A percentile compares a stretch with the other conserved stretches of the same genome.
Conservation (phyloP, 163 green algal genomes). For the Prototheca wickerhamii region DNA sequence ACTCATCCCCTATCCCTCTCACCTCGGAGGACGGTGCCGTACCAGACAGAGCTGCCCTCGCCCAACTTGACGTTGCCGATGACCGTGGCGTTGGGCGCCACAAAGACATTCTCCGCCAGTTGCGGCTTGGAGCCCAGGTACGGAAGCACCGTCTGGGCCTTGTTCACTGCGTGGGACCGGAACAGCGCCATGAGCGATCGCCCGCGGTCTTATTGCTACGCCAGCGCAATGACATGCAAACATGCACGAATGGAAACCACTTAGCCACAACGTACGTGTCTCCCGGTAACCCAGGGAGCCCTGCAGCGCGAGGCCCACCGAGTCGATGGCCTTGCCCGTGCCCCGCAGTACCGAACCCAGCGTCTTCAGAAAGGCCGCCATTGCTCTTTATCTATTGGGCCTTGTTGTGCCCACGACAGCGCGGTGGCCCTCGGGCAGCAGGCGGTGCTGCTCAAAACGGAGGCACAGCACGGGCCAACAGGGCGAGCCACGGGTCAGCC, state of each 20-base stretch:
- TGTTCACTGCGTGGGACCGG: conserved; percentile 18
- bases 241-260: background rate
- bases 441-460: too few relatives aligned
- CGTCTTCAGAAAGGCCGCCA: conserved; percentile 4
- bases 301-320: conserved; percentile 28
- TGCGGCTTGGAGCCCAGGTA: conserved; percentile 27
- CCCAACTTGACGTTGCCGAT: conserved; percentile 79
- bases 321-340: conserved; percentile 32
- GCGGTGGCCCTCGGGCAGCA: background rate
- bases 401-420: too few relatives aligned
- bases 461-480: too few relatives aligned
- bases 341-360: conserved; percentile 19
- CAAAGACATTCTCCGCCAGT: conserved; percentile 53
- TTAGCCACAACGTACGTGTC: conserved; percentile 21
- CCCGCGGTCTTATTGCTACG: background rate
- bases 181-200: too few relatives aligned
- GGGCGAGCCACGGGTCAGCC: too few relatives aligned
- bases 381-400: too few relatives aligned
- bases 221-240: too few relatives aligned
- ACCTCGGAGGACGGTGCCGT: conserved; percentile 54
- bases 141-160: conserved; percentile 17
- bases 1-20: too few relatives aligned
- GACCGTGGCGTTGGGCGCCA: conserved; percentile 78
- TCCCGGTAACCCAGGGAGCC: conserved; percentile 35
- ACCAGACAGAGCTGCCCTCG: conserved; percentile 68